Percentiles rank a stretch among this genome's conserved stretches.
These are phyloP conservation scores for Prillingera fragicola DNA, from an alignment of 1,284 basidiomycete genomes.

Conservation along the genomic window DNA sequence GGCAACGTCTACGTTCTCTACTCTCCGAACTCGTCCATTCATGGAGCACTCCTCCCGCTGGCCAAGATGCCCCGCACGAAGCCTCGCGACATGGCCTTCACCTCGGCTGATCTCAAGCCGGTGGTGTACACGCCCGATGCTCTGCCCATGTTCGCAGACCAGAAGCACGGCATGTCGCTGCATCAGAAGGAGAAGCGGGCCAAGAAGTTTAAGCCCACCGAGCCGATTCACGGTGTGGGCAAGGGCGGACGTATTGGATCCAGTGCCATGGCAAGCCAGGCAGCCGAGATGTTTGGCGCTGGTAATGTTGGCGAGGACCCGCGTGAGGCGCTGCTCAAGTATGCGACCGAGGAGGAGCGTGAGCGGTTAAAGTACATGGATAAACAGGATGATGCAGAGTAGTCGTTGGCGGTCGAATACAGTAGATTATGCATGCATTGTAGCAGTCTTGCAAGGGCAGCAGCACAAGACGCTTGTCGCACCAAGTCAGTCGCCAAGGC, in stretches of 20 bases:
- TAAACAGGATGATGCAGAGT: not conserved
- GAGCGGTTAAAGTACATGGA: conserved; percentile 14
- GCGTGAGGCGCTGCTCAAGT: conserved; percentile 90
- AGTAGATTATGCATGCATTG: not conserved
- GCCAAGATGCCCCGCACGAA: conserved; percentile 58
- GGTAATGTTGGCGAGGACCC: conserved; percentile 57
- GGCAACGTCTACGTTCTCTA: conserved; percentile 85
- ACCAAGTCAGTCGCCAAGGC: too few species aligned
- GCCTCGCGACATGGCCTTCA: conserved; percentile 74
- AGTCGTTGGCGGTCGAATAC: not conserved
- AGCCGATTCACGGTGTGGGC: conserved; percentile 87
- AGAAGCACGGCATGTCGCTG: conserved; percentile 73
- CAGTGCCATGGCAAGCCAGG: conserved; percentile 88
- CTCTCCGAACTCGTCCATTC: conserved; percentile 75
- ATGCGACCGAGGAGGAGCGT: conserved; percentile 65
- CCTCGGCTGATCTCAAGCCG: conserved; percentile 65
- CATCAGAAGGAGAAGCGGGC: conserved; percentile 81
- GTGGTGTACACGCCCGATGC: conserved; percentile 82
- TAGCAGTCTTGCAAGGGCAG: too few species aligned
- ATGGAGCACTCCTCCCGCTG: conserved; percentile 84
- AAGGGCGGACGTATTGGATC: conserved; percentile 89
- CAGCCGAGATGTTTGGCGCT: conserved; percentile 71
- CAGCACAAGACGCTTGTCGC: too few species aligned
- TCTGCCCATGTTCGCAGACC: conserved; percentile 79
- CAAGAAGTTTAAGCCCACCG: conserved; percentile 82